Percentiles rank a stretch among this genome's conserved stretches.
These are phyloP conservation scores for Coniochaeta prunicola DNA, from an alignment of 2,329 filamentous ascomycete species.

Conservation along the genomic window DNA sequence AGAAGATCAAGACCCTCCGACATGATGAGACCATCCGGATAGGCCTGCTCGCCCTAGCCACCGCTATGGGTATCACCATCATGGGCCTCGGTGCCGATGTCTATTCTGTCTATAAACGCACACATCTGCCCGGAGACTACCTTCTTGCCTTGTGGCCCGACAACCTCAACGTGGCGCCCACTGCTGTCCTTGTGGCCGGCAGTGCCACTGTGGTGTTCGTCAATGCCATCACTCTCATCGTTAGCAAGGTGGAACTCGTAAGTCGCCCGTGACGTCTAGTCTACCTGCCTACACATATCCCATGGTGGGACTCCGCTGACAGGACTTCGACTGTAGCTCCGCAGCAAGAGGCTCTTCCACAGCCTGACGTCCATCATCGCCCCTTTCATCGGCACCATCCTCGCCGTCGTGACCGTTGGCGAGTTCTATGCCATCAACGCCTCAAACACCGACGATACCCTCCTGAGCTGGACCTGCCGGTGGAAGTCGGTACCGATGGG, in stretches of 20 bases:
- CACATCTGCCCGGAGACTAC: slow-evolving; percentile 38
- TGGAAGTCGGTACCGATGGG: slow-evolving; percentile 48
- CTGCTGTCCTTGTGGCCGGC: slow-evolving; percentile 45
- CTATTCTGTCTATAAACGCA: slow-evolving; percentile 47
- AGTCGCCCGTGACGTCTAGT: slow-evolving; percentile 19
- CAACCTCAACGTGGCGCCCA: slow-evolving; percentile 49
- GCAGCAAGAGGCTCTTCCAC: slow-evolving; percentile 24
- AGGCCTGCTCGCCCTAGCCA: slow-evolving; percentile 40
- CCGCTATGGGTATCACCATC: slow-evolving; percentile 43
- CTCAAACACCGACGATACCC: slow-evolving; percentile 43
- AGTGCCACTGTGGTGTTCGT: slow-evolving; percentile 40
- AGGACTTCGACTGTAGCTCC: slow-evolving; percentile 25
- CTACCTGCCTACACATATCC: background rate
- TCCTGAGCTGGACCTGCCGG: slow-evolving; percentile 57
- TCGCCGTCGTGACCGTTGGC: slow-evolving; percentile 43
- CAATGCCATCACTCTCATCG: slow-evolving; percentile 39
- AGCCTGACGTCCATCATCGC: slow-evolving; percentile 28
- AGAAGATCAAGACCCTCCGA: slow-evolving; percentile 30
- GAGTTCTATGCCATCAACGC: slow-evolving; percentile 52
- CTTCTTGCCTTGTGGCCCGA: slow-evolving; percentile 51
- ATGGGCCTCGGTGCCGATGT: slow-evolving; percentile 48
- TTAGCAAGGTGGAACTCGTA: slow-evolving; percentile 42
- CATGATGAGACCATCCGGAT: slow-evolving; percentile 36
- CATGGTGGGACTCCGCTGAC: background rate
- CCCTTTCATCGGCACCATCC: slow-evolving; percentile 34